Conservation (phyloP, 2,329 filamentous ascomycete species). For the Thelonectria olida region DNA sequence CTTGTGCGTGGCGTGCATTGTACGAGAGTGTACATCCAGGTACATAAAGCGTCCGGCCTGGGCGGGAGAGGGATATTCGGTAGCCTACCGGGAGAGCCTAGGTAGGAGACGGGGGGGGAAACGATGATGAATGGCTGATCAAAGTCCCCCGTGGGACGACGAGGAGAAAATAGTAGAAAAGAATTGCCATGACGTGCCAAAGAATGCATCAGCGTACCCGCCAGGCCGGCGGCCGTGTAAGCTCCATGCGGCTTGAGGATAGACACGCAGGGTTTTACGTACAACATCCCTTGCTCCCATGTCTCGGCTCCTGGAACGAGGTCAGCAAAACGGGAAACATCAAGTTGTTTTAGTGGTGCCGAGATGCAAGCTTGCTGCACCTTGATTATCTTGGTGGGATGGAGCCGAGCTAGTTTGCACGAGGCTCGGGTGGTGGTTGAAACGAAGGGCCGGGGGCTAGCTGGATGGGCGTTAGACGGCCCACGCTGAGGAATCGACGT, state of each 20-base stretch:
- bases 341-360: conserved; percentile 27
- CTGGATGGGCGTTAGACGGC: conserved; percentile 38
- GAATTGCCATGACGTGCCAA: conserved; percentile 17
- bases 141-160: conserved; percentile 12
- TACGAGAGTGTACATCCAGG: conserved; percentile 5
- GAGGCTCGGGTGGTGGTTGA: conserved; percentile 24
- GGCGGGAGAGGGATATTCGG: conserved; percentile 20
- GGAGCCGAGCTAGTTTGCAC: conserved; percentile 23
- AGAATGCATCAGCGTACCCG: conserved; percentile 11
- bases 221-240: conserved; percentile 11
- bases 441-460: conserved; percentile 25
- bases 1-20: conserved; percentile 8
- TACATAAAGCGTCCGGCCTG: not conserved
- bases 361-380: conserved; percentile 38
- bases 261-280: conserved; percentile 17
- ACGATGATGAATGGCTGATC: conserved; percentile 2
- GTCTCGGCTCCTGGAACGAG: conserved; percentile 6
- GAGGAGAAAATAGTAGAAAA: not conserved
- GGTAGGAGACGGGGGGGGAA: conserved; percentile 8
- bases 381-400: conserved; percentile 41
- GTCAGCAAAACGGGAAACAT: not conserved
- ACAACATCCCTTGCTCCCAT: conserved; percentile 11
- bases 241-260: conserved; percentile 25
- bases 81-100: conserved; percentile 16
- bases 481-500: conserved; percentile 38